Evolutionary conservation across 352 stramenopile genomes (phyloP).

Genomic region (Phytopythium cucurbitacearum): DNA sequence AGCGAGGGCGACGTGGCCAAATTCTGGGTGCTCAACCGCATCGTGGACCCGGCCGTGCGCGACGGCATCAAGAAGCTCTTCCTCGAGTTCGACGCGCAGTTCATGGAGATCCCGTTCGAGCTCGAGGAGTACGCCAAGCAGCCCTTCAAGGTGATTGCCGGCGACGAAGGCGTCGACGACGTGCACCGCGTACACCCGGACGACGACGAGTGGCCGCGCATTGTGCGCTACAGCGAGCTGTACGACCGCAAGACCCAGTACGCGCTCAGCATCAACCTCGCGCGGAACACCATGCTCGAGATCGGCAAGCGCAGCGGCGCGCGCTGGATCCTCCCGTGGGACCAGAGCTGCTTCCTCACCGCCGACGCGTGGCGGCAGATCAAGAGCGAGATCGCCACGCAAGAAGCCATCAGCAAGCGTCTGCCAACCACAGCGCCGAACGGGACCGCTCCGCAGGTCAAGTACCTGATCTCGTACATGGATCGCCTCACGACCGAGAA

Average conservation of each 20-base stretch:
- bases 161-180: conserved; percentile 29
- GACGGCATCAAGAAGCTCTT: conserved; percentile 28
- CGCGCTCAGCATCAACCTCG: conserved; percentile 42
- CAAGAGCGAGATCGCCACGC: conserved; percentile 17
- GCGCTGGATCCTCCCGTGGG: conserved; percentile 47
- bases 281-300: conserved; percentile 44
- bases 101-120: conserved; percentile 38
- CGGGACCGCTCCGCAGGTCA: conserved; percentile 13
- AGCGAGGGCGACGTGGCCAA: conserved; percentile 14
- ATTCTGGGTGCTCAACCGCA: conserved; percentile 54
- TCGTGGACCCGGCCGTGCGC: conserved; percentile 22
- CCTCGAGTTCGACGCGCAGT: conserved; percentile 23
- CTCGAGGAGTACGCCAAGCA: conserved; percentile 24
- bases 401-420: conserved; percentile 1
- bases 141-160: conserved; percentile 39
- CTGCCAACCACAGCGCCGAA: conserved; percentile 7
- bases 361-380: conserved; percentile 37
- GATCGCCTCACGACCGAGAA: conserved; percentile 42
- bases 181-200: conserved; percentile 16
- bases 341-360: conserved; percentile 51
- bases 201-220: conserved; percentile 21
- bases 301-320: conserved; percentile 26
- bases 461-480: conserved; percentile 56
- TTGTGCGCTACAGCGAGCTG: conserved; percentile 27
- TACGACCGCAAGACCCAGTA: conserved; percentile 52